Evolutionary conservation across 176 grass and related monocot species (phyloP), one percentile per base, ranked within the genome.

Genomic region (Dactylis glomerata): DNA sequence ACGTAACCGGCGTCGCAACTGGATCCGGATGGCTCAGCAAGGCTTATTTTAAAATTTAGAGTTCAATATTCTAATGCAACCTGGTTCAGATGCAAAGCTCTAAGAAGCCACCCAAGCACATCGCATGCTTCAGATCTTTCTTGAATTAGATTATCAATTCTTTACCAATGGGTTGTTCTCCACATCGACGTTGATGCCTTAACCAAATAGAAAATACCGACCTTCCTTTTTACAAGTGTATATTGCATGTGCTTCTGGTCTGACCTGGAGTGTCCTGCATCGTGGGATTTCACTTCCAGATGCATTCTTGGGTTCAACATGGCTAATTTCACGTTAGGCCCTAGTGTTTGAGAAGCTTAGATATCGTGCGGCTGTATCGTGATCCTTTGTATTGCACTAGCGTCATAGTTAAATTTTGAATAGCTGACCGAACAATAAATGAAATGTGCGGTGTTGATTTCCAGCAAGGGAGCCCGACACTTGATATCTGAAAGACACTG

Each of bases 81-180:
- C 67, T 30, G 20, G 47, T 82, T 61, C 20, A 50, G 28, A 55
- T 68, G 79, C 15, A 82, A 86, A 36, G 63, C 28, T 86, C 44
- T 44, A 44, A 36, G 84, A 81, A 81, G 56, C 68, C 27, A 78
- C 56, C 36, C 30, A 45, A 78, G 20, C 44, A 36, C 84, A 82
- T 30, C 64, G 68, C 68, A 59, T 59, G 89, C 45, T 66, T 68
- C 76, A 87, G 84, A 90, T 87, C 84, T 87, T 67, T 37, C 81
- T 68, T 68, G 47, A 80, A 90, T 62, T 84, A 28, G 55, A 86
- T 49, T 30, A 59, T 16, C 30, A 57, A 23, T 90, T 84, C 12
- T 83, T 90, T 87, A 74, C 20, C 36, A 26, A 23, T 65, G 56
- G 31, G 46, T 79, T 83, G 32, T 47, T 49, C 36, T 87, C 66